Evolutionary conservation across 768 basidiomycete genomes (phyloP).

Genomic region (Pulveroboletus sp.): DNA sequence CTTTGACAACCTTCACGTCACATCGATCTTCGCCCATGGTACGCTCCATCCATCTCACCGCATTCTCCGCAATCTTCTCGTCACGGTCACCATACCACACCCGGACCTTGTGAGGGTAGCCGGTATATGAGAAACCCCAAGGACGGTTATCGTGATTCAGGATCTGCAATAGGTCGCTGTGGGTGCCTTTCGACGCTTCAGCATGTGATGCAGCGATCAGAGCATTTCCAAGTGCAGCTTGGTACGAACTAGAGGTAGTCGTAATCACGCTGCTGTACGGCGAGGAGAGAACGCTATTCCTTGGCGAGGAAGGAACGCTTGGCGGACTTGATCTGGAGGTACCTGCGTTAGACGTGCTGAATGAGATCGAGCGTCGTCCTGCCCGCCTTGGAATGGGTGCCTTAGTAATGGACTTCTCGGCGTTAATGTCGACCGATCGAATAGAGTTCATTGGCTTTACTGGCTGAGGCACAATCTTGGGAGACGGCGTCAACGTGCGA

Average conservation of each 20-base stretch:
- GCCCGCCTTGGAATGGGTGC: conserved; percentile 39
- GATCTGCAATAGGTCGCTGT: conserved; percentile 87
- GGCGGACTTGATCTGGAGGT: conserved; percentile 38
- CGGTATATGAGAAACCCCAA: conserved; percentile 86
- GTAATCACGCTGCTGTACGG: conserved; percentile 20
- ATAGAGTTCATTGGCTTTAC: conserved; percentile 12
- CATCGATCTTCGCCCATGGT: conserved; percentile 74
- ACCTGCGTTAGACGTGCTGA: conserved; percentile 36
- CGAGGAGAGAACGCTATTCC: conserved; percentile 39
- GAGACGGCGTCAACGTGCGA: conserved; percentile 18
- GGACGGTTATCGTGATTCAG: conserved; percentile 84
- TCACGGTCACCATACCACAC: conserved; percentile 95
- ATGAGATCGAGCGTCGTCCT: conserved; percentile 73
- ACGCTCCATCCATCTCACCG: conserved; percentile 89
- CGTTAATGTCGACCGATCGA: conserved; percentile 23
- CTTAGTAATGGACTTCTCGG: conserved; percentile 35
- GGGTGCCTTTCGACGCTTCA: conserved; percentile 87
- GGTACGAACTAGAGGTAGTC: conserved; percentile 33
- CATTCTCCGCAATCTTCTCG: conserved; percentile 88
- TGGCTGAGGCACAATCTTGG: conserved; percentile 12
- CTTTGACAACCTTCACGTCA: conserved; percentile 74
- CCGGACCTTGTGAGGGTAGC: conserved; percentile 69
- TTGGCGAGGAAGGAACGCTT: conserved; percentile 49
- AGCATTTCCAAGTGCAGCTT: conserved; percentile 80
- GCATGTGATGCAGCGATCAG: conserved; percentile 93